These are phyloP conservation scores for Exutisphaerella laricina DNA, from an alignment of 2,329 filamentous ascomycete species.

Conservation along the genomic window DNA sequence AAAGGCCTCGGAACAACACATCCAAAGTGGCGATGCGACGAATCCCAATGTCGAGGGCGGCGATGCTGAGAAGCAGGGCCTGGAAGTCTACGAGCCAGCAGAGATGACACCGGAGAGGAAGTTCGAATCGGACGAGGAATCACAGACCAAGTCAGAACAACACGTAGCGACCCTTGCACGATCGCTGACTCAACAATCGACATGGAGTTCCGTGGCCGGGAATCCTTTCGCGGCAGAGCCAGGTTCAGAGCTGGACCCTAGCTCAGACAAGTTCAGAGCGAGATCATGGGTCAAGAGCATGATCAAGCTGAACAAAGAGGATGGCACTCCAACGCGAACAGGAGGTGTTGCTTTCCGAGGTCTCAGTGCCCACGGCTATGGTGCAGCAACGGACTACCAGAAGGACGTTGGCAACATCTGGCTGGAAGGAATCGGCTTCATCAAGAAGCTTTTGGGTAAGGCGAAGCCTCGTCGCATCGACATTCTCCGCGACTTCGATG, in stretches of 20 bases:
- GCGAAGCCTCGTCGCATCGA: slow-evolving; percentile 41
- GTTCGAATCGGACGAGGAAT: slow-evolving; percentile 19
- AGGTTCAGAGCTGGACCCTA: slow-evolving; percentile 43
- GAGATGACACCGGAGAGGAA: slow-evolving; percentile 18
- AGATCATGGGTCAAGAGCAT: slow-evolving; percentile 47
- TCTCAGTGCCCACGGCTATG: slow-evolving; percentile 47
- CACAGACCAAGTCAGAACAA: slow-evolving; percentile 11
- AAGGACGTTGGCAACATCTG: slow-evolving; percentile 47
- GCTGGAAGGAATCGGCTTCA: slow-evolving; percentile 37
- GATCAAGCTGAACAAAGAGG: slow-evolving; percentile 42
- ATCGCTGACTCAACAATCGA: slow-evolving; percentile 37
- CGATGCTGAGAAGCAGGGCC: slow-evolving; percentile 22
- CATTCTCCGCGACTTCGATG: slow-evolving; percentile 63
- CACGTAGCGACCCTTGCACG: slow-evolving; percentile 46
- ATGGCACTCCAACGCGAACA: slow-evolving; percentile 41
- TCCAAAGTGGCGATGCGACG: slow-evolving; percentile 7
- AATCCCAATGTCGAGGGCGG: slow-evolving; percentile 12
- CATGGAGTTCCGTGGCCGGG: slow-evolving; percentile 34
- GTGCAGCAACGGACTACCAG: slow-evolving; percentile 47
- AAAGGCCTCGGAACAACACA: slow-evolving; percentile 1
- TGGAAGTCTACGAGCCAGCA: slow-evolving; percentile 21
- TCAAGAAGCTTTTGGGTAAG: slow-evolving; percentile 33
- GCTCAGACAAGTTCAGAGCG: slow-evolving; percentile 44
- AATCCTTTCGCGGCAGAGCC: slow-evolving; percentile 38
- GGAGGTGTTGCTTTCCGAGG: slow-evolving; percentile 44